Base-by-base conservation (phyloP, 192 early-diverging fungal genomes). In the Backusella australiensis region DNA sequence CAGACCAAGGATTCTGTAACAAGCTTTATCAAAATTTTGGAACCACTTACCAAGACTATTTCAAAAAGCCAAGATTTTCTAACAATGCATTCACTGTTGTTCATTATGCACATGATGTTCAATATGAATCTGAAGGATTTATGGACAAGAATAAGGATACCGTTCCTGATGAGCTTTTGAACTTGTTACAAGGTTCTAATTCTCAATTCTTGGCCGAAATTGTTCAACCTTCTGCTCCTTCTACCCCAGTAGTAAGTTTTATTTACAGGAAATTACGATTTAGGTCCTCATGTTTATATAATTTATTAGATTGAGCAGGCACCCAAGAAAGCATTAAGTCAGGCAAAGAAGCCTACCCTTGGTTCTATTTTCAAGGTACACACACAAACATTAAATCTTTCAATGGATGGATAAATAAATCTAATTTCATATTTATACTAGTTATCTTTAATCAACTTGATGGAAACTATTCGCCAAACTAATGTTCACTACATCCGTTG, bases 121-220 rank as follows among this genome's bases (percentile, higher is more conserved):
- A 88, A 17, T 99, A 99, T 81, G 95, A 97, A 76, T 90, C 94
- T 39, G 97, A 96, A 8, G 94, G 95, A 14, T 99, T 99, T 81
- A 87, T 99, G 75, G 98, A 99, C 78, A 99, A 99, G 88, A 99
- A 99, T 85, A 94, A 93, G 81, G 98, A 99, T 85, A 97, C 97
- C n/a, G 95, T 99, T 4, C 92, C 96, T 32, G 97, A 97, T 35
- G 97, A 99, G 80, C 86, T 95, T 72, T 82, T 96, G 81, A 89
- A 87, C 34, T 82, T 96, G 34, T 86, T 99, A 53, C 92, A 93
- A 78, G 89, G 89, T 35, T 87, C 91, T 34, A 86, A 89, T 6
- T 96, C 93, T 81, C 87, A 87, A 41, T 95, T 99, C 82, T 85
- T 99, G 78, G 85, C 88, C 39, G 93, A 94, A 65, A 89, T 98